phyloP scores from a whole-genome alignment of 208 protist species.

The Naegleria gruberi region DNA sequence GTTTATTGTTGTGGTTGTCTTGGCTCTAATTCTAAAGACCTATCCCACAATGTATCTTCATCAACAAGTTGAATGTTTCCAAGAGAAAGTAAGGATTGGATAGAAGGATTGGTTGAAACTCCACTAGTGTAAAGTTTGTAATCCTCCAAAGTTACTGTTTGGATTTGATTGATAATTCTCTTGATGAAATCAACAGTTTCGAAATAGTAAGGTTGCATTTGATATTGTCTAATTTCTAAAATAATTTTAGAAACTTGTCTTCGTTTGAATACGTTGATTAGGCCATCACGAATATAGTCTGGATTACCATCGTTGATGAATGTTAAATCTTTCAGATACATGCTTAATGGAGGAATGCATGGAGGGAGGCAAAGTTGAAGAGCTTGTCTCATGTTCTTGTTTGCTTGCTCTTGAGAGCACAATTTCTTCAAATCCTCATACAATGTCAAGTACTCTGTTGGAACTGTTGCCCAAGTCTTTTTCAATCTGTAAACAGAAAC shows the following conservation, averaged over 20 bases:
- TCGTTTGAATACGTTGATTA: constrained; percentile 27
- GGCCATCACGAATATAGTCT: background rate
- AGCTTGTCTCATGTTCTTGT: constrained; percentile 12
- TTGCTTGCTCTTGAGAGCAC: background rate
- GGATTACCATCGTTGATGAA: constrained; percentile 29
- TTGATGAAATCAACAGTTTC: background rate
- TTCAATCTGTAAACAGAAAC: constrained; percentile 29
- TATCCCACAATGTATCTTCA: constrained; percentile 5
- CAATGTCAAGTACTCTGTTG: constrained; percentile 8
- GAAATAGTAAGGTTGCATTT: constrained; percentile 3
- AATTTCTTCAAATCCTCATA: constrained; percentile 29
- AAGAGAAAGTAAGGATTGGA: background rate
- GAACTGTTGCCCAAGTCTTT: constrained; percentile 31
- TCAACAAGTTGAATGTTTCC: background rate
- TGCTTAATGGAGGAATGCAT: constrained; percentile 39
- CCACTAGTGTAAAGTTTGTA: background rate
- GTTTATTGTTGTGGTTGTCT: background rate
- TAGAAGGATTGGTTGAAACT: background rate
- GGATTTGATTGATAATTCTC: background rate
- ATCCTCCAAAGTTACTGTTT: background rate
- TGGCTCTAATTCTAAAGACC: background rate
- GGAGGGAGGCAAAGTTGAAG: constrained; percentile 13
- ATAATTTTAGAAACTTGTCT: constrained; percentile 24
- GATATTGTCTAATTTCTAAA: constrained; percentile 22
- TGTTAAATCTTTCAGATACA: constrained; percentile 33